Evolutionary conservation across 1,284 basidiomycete genomes (phyloP).

Genomic region (Kalmanozyma brasiliensis): DNA sequence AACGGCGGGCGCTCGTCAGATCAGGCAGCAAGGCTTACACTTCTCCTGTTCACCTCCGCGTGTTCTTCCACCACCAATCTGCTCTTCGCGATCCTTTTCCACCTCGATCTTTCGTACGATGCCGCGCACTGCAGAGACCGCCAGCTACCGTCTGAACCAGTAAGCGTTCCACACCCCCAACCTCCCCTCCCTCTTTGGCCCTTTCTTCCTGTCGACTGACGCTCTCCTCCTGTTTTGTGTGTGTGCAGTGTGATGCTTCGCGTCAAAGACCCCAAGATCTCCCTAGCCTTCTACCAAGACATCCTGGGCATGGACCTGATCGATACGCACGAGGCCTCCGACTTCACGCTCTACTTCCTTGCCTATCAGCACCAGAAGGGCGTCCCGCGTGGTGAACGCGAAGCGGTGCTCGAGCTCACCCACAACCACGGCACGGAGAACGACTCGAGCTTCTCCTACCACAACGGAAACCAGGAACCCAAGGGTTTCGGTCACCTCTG

Average conservation of each 20-base stretch:
- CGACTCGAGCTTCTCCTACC: conserved; percentile 55
- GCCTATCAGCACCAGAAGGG: conserved; percentile 76
- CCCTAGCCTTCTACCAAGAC: conserved; percentile 63
- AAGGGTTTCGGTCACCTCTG: conserved; percentile 73
- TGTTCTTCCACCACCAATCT: neutral
- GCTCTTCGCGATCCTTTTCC: neutral
- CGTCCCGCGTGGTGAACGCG: conserved; percentile 73
- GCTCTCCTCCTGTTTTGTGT: neutral
- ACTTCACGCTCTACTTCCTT: conserved; percentile 79
- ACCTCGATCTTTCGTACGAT: neutral
- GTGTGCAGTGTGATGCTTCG: conserved; percentile 81
- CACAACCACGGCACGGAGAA: conserved; percentile 67
- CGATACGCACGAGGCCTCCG: conserved; percentile 68
- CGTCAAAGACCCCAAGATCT: conserved; percentile 82
- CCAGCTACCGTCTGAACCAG: conserved; percentile 64
- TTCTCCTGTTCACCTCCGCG: conserved; percentile 1
- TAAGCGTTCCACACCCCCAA: conserved; percentile 14
- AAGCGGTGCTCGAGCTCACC: conserved; percentile 68
- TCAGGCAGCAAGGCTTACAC: conserved; percentile 8
- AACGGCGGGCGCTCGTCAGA: neutral
- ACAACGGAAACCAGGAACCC: conserved; percentile 65
- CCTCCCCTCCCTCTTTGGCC: neutral
- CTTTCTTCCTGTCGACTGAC: neutral
- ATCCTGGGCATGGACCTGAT: conserved; percentile 88
- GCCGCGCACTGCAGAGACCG: conserved; percentile 52